Percentiles rank a stretch among this genome's conserved stretches.
Evolutionary conservation across 257 asterid genomes (phyloP).

Genomic region (Orobanche coerulescens): DNA sequence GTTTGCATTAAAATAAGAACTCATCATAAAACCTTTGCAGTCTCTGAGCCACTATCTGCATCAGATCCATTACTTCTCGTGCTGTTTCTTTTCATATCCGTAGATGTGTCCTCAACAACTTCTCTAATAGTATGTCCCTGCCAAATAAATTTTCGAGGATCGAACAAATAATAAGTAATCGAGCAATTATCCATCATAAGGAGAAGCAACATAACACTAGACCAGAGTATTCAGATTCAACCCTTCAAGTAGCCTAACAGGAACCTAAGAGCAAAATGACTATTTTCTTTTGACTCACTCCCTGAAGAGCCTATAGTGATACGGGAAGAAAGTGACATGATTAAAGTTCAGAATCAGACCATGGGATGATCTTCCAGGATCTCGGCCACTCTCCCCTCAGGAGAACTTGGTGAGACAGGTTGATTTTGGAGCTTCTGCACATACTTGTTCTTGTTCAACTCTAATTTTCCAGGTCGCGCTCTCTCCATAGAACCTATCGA

Average conservation of each 20-base stretch:
- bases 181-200: background rate
- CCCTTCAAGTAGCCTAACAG: background rate
- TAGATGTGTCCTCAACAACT: constrained; percentile 27
- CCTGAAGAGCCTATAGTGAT: background rate
- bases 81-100: constrained; percentile 29
- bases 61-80: constrained; percentile 25
- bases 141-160: constrained; percentile 26
- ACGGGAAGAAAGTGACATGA: background rate
- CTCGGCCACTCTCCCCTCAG: constrained; percentile 35
- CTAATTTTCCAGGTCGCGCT: constrained; percentile 31
- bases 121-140: constrained; percentile 44
- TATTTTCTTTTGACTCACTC: background rate
- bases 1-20: constrained; percentile 16
- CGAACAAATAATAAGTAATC: background rate
- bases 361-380: constrained; percentile 33
- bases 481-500: constrained; percentile 33
- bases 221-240: background rate
- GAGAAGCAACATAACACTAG: background rate
- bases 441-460: constrained; percentile 30
- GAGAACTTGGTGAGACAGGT: constrained; percentile 38
- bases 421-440: constrained; percentile 24
- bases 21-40: constrained; percentile 43
- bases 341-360: constrained; percentile 36
- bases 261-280: background rate
- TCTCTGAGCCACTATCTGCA: constrained; percentile 28